These are phyloP conservation scores for Lecanicillium sp. DNA, from an alignment of 2,329 filamentous ascomycete genomes.

Conservation along the genomic window DNA sequence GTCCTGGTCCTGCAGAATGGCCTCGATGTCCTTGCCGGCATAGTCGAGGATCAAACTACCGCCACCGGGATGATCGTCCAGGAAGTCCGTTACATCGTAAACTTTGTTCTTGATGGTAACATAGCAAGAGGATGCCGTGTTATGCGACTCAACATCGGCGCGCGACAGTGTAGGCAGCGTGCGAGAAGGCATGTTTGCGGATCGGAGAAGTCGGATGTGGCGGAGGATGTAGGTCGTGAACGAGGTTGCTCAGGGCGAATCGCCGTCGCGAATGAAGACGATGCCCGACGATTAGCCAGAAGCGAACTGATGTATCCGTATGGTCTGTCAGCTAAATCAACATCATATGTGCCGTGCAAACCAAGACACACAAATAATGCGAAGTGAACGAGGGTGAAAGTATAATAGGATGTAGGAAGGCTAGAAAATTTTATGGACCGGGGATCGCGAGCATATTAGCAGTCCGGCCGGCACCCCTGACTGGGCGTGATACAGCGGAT, in stretches of 20 bases:
- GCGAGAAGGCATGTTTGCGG: constrained; percentile 59
- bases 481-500: too few relatives aligned
- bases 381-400: too few relatives aligned
- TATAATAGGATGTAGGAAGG: too few relatives aligned
- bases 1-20: constrained; percentile 71
- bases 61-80: constrained; percentile 86
- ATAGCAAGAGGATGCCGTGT: constrained; percentile 76
- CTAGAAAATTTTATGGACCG: too few relatives aligned
- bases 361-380: too few relatives aligned
- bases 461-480: too few relatives aligned
- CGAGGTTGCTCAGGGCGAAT: not conserved
- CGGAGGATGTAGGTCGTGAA: not conserved
- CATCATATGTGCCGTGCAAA: too few relatives aligned
- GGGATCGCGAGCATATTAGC: too few relatives aligned
- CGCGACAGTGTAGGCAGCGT: constrained; percentile 76
- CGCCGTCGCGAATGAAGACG: too few relatives aligned
- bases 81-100: constrained; percentile 88
- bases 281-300: too few relatives aligned
- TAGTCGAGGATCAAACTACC: constrained; percentile 83
- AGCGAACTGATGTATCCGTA: too few relatives aligned
- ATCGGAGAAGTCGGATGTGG: constrained; percentile 5
- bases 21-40: constrained; percentile 75
- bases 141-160: constrained; percentile 75
- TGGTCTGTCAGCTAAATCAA: too few relatives aligned
- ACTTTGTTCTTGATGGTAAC: constrained; percentile 85